Evolutionary conservation across 2,329 filamentous ascomycete species (phyloP).

Genomic region (Alternaria hordeiaustralica): DNA sequence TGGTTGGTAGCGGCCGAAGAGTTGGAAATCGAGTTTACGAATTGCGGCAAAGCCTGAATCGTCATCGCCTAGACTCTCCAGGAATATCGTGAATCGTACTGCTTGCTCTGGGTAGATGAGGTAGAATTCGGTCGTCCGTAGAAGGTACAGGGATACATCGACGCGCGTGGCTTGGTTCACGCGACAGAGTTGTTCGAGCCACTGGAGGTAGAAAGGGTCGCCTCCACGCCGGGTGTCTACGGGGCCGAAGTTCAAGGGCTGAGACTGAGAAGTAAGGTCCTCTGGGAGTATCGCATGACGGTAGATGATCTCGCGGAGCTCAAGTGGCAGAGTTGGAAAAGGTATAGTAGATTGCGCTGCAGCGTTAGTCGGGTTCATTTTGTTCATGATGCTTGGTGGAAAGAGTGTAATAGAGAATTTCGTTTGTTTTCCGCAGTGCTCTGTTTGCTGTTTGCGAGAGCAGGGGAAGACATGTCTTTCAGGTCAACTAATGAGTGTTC

Average conservation of each 20-base stretch:
- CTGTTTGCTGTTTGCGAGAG: not conserved
- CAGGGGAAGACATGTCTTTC: not conserved
- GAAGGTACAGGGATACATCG: constrained; percentile 6
- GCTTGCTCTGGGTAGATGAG: constrained; percentile 2
- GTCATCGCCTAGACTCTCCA: not conserved
- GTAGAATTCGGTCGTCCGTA: not conserved
- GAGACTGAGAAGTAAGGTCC: not conserved
- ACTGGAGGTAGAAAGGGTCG: not conserved
- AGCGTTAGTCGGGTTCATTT: not conserved
- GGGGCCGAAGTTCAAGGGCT: not conserved
- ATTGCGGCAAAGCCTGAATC: constrained; percentile 2
- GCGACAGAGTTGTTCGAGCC: constrained; percentile 7
- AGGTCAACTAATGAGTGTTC: not conserved
- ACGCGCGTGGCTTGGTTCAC: constrained; percentile 12
- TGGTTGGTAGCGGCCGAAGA: constrained; percentile 4
- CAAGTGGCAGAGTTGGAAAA: constrained; percentile 5
- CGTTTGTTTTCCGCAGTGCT: not conserved
- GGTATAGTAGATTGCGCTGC: not conserved
- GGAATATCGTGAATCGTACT: not conserved
- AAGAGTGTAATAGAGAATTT: not conserved
- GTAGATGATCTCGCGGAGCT: constrained; percentile 10
- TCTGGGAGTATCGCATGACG: not conserved
- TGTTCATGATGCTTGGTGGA: not conserved
- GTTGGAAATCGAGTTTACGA: constrained; percentile 5
- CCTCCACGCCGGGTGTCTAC: not conserved